Conservation (phyloP, 352 stramenopile species). For the Phytophthora podocarpi region DNA sequence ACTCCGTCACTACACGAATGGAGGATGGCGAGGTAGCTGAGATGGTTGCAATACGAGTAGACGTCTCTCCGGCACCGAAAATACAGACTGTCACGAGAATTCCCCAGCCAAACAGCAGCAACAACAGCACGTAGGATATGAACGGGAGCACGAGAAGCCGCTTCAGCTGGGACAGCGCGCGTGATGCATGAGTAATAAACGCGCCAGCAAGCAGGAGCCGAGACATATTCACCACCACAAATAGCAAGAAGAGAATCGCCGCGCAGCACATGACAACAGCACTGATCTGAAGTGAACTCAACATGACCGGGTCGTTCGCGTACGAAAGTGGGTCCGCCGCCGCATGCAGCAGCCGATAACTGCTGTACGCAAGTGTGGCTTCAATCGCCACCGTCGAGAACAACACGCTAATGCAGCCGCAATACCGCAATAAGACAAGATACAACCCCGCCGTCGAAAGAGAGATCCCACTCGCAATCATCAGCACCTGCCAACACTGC, state of each 20-base stretch:
- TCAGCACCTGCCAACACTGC: constrained; percentile 72
- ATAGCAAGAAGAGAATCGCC: constrained; percentile 70
- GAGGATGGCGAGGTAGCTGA: constrained; percentile 44
- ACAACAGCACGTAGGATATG: constrained; percentile 62
- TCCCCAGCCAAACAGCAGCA: constrained; percentile 75
- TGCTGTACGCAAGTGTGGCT: constrained; percentile 63
- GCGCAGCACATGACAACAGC: constrained; percentile 61
- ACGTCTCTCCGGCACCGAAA: constrained; percentile 71
- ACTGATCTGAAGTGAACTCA: constrained; percentile 69
- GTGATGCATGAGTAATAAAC: constrained; percentile 81
- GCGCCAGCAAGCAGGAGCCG: constrained; percentile 67
- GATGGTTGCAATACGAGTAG: constrained; percentile 64
- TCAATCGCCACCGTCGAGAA: constrained; percentile 71
- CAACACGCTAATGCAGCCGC: constrained; percentile 73
- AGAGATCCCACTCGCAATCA: constrained; percentile 66
- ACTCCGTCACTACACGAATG: constrained; percentile 69
- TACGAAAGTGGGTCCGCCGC: constrained; percentile 57
- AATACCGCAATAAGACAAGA: constrained; percentile 71
- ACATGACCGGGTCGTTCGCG: constrained; percentile 65
- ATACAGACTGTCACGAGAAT: constrained; percentile 78
- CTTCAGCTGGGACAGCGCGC: constrained; percentile 68
- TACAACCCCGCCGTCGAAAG: constrained; percentile 65
- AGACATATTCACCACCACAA: constrained; percentile 66
- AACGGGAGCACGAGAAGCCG: constrained; percentile 74
- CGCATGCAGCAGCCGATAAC: constrained; percentile 59